phyloP scores from a whole-genome alignment of 768 basidiomycete species.

The Clitopilus passeckerianus region DNA sequence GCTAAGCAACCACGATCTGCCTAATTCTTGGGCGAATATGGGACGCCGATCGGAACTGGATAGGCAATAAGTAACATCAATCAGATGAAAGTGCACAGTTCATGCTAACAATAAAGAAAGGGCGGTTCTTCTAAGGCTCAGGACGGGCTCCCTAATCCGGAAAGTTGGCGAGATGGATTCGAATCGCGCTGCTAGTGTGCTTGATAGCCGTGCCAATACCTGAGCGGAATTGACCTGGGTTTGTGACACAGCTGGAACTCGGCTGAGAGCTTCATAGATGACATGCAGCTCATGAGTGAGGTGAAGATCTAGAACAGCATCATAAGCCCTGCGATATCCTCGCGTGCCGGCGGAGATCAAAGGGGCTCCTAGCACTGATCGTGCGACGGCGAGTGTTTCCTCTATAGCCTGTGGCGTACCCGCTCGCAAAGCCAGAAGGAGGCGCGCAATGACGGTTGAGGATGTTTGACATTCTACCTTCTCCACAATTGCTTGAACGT shows the following conservation, averaged over 20 bases:
- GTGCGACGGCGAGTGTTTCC: conserved; percentile 56
- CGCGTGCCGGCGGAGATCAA: conserved; percentile 77
- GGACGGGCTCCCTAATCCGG: conserved; percentile 79
- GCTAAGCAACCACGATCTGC: conserved; percentile 84
- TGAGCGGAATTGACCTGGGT: conserved; percentile 24
- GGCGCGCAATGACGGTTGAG: conserved; percentile 68
- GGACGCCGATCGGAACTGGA: conserved; percentile 28
- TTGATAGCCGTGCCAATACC: conserved; percentile 36
- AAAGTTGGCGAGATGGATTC: conserved; percentile 83
- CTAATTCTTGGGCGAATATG: conserved; percentile 55
- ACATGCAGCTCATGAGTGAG: conserved; percentile 81
- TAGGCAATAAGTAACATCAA: conserved; percentile 5
- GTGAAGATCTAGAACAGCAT: conserved; percentile 82
- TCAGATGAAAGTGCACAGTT: not conserved
- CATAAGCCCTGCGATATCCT: conserved; percentile 85
- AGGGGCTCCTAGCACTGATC: conserved; percentile 69
- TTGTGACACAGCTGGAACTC: conserved; percentile 34
- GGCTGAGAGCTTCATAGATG: conserved; percentile 41
- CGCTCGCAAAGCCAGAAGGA: conserved; percentile 74
- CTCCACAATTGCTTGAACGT: conserved; percentile 60
- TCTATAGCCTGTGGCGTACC: conserved; percentile 41
- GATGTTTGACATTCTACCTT: conserved; percentile 47
- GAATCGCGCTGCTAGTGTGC: conserved; percentile 58
- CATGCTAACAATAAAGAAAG: conserved; percentile 61
- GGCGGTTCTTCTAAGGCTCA: conserved; percentile 86